phyloP scores from a whole-genome alignment of 805 yeast genomes.

The Scheffersomyces lignosus region DNA sequence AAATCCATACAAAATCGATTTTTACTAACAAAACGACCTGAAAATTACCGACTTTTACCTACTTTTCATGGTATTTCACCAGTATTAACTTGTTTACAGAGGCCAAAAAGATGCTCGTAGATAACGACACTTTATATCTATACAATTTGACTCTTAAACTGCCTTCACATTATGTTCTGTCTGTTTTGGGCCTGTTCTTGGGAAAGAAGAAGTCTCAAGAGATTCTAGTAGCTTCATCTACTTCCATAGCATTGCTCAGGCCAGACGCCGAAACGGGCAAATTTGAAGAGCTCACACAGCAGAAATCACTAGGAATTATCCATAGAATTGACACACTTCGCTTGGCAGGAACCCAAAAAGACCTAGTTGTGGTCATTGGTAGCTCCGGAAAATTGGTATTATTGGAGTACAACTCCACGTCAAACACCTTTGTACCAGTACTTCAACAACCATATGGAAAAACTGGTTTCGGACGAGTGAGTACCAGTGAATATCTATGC shows the following conservation, averaged over 20 bases:
- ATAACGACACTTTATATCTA: conserved; percentile 44
- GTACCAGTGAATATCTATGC: conserved; percentile 73
- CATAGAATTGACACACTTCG: conserved; percentile 53
- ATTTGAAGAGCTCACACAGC: conserved; percentile 41
- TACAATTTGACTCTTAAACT: conserved; percentile 71
- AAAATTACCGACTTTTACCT: no score
- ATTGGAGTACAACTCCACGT: conserved; percentile 42
- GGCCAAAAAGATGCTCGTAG: background rate
- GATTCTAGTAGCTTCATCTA: conserved; percentile 57
- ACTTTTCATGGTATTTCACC: no score
- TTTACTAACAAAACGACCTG: no score
- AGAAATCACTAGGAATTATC: conserved; percentile 59
- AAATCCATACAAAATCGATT: no score
- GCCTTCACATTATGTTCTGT: conserved; percentile 52
- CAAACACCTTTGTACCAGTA: conserved; percentile 45
- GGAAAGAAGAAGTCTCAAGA: conserved; percentile 57
- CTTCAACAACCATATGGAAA: conserved; percentile 69
- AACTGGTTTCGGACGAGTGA: conserved; percentile 68
- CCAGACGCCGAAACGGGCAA: conserved; percentile 59
- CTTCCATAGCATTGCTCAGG: conserved; percentile 53
- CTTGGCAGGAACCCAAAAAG: conserved; percentile 52
- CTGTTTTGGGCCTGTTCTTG: conserved; percentile 70
- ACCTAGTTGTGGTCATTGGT: conserved; percentile 64
- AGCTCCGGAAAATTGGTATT: conserved; percentile 76
- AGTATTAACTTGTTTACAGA: no score